phyloP scores from a whole-genome alignment of 192 early-diverging fungal genomes.

The Backusella westeae region DNA sequence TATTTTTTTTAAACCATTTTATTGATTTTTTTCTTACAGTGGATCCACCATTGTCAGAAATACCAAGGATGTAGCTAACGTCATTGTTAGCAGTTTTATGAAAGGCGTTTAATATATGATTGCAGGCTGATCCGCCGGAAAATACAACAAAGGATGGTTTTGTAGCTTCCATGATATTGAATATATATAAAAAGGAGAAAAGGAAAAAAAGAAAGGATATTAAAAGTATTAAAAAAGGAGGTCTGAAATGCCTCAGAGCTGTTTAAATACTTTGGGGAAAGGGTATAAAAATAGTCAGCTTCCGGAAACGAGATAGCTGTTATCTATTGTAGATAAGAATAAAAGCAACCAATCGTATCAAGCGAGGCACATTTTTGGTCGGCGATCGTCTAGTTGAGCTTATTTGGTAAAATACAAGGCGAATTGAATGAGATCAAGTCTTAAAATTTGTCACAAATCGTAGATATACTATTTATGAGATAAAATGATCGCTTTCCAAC shows the following conservation, averaged over 20 bases:
- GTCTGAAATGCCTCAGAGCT: background rate
- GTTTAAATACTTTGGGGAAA: constrained; percentile 4
- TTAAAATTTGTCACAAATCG: background rate
- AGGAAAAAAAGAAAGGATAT: background rate
- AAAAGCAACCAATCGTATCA: constrained; percentile 4
- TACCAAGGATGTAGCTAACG: constrained; percentile 67
- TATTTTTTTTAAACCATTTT: background rate
- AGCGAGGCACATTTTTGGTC: constrained; percentile 7
- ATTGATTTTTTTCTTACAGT: constrained; percentile 32
- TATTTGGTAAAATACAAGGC: background rate
- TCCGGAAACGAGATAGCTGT: background rate
- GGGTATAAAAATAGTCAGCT: constrained; percentile 8
- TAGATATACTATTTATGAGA: background rate
- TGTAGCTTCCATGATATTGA: background rate
- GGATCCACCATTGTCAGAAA: constrained; percentile 71
- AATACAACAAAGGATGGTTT: constrained; percentile 56
- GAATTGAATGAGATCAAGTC: background rate
- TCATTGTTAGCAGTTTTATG: constrained; percentile 53
- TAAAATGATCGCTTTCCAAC: background rate
- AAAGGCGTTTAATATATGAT: constrained; percentile 49
- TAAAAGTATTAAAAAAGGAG: background rate
- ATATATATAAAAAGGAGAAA: background rate
- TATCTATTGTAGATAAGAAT: constrained; percentile 3
- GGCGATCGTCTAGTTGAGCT: background rate
- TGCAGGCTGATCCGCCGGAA: constrained; percentile 74